These are phyloP conservation scores for Cadophora luteo-olivacea DNA, from an alignment of 2,329 filamentous ascomycete species.

Conservation along the genomic window DNA sequence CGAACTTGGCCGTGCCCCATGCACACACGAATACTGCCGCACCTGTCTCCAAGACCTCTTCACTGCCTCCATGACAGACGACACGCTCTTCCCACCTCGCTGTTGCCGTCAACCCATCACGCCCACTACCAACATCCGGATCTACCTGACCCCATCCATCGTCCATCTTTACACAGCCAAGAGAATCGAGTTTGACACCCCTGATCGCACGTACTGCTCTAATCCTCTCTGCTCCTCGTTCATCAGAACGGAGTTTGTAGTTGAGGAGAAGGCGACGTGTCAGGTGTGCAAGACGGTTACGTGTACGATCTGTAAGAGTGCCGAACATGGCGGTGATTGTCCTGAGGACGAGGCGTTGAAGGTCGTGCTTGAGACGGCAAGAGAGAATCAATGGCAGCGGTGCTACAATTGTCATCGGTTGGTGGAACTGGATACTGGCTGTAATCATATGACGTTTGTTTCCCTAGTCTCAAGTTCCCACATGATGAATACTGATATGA, in stretches of 20 bases:
- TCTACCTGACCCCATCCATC: conserved; percentile 48
- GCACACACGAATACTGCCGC: conserved; percentile 59
- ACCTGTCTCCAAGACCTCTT: conserved; percentile 56
- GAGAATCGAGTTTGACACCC: conserved; percentile 55
- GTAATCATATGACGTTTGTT: conserved; percentile 63
- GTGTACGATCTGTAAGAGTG: conserved; percentile 58
- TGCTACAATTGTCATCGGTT: conserved; percentile 54
- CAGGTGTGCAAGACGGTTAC: conserved; percentile 51
- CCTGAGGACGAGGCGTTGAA: conserved; percentile 51
- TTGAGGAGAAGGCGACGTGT: conserved; percentile 50
- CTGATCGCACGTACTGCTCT: conserved; percentile 59
- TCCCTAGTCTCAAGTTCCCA: too few relatives aligned
- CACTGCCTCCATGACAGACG: conserved; percentile 51
- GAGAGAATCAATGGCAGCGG: conserved; percentile 56
- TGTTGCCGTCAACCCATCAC: conserved; percentile 57
- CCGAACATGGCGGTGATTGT: conserved; percentile 55
- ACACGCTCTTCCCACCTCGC: conserved; percentile 60
- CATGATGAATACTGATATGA: too few relatives aligned
- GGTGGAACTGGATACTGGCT: conserved; percentile 58
- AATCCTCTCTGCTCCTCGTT: conserved; percentile 52
- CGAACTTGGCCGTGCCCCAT: conserved; percentile 41
- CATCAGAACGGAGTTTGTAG: conserved; percentile 48
- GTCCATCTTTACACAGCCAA: conserved; percentile 51
- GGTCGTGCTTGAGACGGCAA: conserved; percentile 50
- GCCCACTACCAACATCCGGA: conserved; percentile 41